These are phyloP conservation scores for Pseudodiploospora longispora DNA, from an alignment of 2,329 filamentous ascomycete species.

Conservation along the genomic window DNA sequence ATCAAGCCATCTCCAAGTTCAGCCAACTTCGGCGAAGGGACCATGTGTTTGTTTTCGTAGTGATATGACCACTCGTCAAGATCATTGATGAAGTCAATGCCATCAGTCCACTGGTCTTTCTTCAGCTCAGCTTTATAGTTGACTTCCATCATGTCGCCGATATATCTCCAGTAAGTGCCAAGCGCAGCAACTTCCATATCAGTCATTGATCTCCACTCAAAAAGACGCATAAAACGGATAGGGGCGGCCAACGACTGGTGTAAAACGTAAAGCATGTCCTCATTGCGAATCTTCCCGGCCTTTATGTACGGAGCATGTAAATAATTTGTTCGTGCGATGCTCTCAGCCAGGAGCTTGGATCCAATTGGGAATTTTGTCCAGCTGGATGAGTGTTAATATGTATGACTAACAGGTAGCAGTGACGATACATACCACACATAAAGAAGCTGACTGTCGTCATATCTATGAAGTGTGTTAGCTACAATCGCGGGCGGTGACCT, in stretches of 20 bases:
- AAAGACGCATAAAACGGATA: slow-evolving; percentile 51
- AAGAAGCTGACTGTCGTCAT: slow-evolving; percentile 32
- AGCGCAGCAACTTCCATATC: slow-evolving; percentile 61
- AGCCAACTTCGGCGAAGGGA: slow-evolving; percentile 40
- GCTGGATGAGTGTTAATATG: slow-evolving; percentile 9
- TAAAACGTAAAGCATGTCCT: slow-evolving; percentile 32
- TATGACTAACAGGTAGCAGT: slow-evolving; percentile 9
- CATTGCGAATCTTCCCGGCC: slow-evolving; percentile 26
- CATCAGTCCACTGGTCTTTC: slow-evolving; percentile 36
- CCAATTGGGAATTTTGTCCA: slow-evolving; percentile 22
- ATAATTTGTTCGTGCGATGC: slow-evolving; percentile 32
- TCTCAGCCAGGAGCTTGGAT: slow-evolving; percentile 23
- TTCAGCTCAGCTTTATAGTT: slow-evolving; percentile 33
- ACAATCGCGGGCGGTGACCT: too few relatives aligned
- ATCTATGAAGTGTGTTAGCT: slow-evolving; percentile 22
- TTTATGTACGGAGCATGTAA: slow-evolving; percentile 29
- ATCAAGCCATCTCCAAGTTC: slow-evolving; percentile 51
- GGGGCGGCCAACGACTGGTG: slow-evolving; percentile 60
- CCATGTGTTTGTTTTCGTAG: slow-evolving; percentile 55
- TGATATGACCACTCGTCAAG: slow-evolving; percentile 37
- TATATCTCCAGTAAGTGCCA: slow-evolving; percentile 61
- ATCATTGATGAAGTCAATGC: slow-evolving; percentile 44
- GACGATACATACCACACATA: slow-evolving; percentile 27
- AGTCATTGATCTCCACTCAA: slow-evolving; percentile 62
- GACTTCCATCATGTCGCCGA: slow-evolving; percentile 65